Percentiles rank a stretch among this genome's conserved stretches.
Conservation (phyloP, 768 basidiomycete species). For the Fistulinella prunicolor region DNA sequence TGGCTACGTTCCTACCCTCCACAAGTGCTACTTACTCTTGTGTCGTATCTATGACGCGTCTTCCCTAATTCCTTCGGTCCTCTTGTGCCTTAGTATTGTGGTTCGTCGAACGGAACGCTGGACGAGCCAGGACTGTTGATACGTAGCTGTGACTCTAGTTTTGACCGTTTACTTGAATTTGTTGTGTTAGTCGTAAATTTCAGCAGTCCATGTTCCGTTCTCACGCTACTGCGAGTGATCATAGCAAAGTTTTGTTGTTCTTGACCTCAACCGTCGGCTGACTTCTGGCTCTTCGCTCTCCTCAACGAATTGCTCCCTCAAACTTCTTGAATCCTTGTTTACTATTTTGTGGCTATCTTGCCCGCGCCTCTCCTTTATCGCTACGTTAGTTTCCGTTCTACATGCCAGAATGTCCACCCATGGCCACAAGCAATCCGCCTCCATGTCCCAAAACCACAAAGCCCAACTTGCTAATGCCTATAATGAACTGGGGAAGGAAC, state of each 20-base stretch:
- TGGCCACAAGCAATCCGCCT: constrained; percentile 60
- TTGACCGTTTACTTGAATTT: constrained; percentile 7
- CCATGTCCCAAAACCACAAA: constrained; percentile 72
- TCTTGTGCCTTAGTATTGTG: constrained; percentile 18
- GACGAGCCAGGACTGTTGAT: constrained; percentile 23
- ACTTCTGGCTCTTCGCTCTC: not conserved
- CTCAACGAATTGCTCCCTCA: constrained; percentile 5
- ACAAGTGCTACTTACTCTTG: constrained; percentile 24
- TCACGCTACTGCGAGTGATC: constrained; percentile 16
- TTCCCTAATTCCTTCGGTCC: constrained; percentile 28
- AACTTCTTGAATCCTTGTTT: constrained; percentile 18
- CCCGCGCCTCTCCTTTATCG: constrained; percentile 36
- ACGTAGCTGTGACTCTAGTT: constrained; percentile 17
- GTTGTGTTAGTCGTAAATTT: constrained; percentile 24
- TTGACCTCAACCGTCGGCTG: constrained; percentile 7
- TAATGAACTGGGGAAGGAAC: constrained; percentile 95
- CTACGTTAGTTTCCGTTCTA: constrained; percentile 29
- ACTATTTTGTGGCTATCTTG: constrained; percentile 29
- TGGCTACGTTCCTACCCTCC: constrained; percentile 3
- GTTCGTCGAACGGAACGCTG: constrained; percentile 12
- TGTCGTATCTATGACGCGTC: constrained; percentile 46
- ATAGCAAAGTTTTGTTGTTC: constrained; percentile 6
- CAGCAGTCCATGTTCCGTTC: constrained; percentile 6
- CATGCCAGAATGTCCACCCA: constrained; percentile 47
- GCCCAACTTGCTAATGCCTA: constrained; percentile 93